Evolutionary conservation across 768 basidiomycete genomes (phyloP), one percentile per base, ranked within the genome.

Genomic region (Lanmaoa pseudosensibilis): DNA sequence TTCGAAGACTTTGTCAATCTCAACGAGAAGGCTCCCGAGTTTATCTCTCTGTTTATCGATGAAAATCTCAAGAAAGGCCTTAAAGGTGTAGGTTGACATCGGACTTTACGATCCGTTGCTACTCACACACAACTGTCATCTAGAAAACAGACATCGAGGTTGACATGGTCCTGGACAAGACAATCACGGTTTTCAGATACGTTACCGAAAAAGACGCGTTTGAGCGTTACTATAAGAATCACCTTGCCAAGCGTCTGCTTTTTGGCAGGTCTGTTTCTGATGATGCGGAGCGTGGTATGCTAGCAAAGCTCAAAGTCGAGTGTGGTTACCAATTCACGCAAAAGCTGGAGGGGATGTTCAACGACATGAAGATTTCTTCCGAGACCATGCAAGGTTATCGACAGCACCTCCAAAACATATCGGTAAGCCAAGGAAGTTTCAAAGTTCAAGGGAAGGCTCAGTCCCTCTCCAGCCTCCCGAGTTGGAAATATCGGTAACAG

Each of bases 271-370:
- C 94, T 19, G 85, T 95, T 8, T 97, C 94, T 1, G 97, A 99
- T 64, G 97, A 99, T 72, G 95, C 97, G 4, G 97, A 99, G 69
- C 88, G 91, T 45, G 92, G 90, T 55, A 98, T 99, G 94, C 82
- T 99, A 2, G 88, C 93, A 45, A 98, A 97, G 74, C 85, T 99
- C 66, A 98, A 98, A 75, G 82, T 96, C 25, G 96, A 98, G 74
- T 95, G 91, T 66, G 96, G 96, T 8, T 88, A 87, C 64, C 93
- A 96, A 68, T 99, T 98, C 73, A 98, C 97, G 1, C 93, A 96
- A 74, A 95, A 95, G 71, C 78, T 98, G 65, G 95, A 99, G 72
- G 95, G 95, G 55, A 99, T 99, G 96, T 97, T 99, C 83, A 82
- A 92, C 61, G 96, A 98, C 68, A 94, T 99, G 86, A 91, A 86